Base-by-base conservation (phyloP, 2,329 filamentous ascomycete genomes). In the Alternaria sp. region DNA sequence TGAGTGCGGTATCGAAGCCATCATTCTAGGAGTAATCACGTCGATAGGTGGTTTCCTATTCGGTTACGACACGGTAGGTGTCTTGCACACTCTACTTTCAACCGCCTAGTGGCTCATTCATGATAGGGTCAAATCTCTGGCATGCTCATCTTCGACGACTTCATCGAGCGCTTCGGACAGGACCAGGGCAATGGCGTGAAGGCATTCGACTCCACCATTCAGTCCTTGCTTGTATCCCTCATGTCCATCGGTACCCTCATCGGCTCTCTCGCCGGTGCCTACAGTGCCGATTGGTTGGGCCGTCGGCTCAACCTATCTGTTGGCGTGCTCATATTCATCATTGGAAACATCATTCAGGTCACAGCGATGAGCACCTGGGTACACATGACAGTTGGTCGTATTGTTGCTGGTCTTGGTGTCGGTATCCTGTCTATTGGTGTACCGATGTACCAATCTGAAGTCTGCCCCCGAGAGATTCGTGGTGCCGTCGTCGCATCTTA, bases 401-500 rank as follows among this genome's bases (percentile, higher is more conserved):
- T 79, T 33, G 70, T 80, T 26, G 77, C 77, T 44, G 79, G 79
- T 66, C 61, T 81, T 8, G 79, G 79, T 42, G 77, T 81, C 36
- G 79, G 79, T 33, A 73, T 75, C n/a, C 70, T 81, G 17, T 79
- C 77, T 8, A 84, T 89, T 33, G 81, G 86, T 34, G 86, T 89
- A 2, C 87, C 88, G 57, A 86, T 90, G 82, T 89, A 87, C 75
- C 87, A 90, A 75, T 85, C 85, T 39, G 88, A 90, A 71, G 86
- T 82, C 51, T 82, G 85, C 2, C 88, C 88, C 4, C 81, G 82
- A 17, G 82, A 86, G 67, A 87, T 89, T 60, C 85, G 87, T 65
- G 87, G 87, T 65, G 83, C 85, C 33, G 83, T 90, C 41, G 85
- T 89, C n/a, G 75, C 78, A 13, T 78, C 75, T 4, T 80, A 80